phyloP scores from a whole-genome alignment of 78 protist species.

The Planoprotostelium fungivorum region DNA sequence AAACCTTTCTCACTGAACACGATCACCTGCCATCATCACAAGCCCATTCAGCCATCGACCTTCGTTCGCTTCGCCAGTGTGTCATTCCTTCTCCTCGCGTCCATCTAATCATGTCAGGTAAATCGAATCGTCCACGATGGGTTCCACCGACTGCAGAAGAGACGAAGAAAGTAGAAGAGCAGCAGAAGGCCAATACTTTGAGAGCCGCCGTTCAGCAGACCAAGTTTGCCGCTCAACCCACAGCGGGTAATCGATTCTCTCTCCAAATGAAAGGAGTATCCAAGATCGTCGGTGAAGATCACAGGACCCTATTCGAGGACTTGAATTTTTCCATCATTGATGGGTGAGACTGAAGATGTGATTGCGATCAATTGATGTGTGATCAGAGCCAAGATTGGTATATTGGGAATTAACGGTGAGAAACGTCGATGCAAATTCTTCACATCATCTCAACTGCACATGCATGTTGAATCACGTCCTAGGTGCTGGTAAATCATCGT shows the following conservation, averaged over 20 bases:
- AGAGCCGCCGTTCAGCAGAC: background rate
- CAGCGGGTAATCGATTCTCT: background rate
- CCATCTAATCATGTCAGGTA: no score
- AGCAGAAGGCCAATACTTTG: background rate
- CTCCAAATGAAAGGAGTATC: background rate
- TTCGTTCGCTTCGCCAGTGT: no score
- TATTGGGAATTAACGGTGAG: constrained; percentile 51
- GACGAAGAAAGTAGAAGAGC: background rate
- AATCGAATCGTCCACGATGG: background rate
- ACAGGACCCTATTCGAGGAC: background rate
- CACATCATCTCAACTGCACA: no score
- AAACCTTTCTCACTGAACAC: no score
- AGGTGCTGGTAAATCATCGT: constrained; percentile 57
- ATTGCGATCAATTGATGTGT: no score
- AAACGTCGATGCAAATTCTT: background rate
- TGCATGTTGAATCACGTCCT: background rate
- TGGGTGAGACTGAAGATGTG: background rate
- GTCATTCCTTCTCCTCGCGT: no score
- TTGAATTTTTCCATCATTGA: background rate
- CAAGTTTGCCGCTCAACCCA: background rate
- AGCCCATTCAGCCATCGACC: no score
- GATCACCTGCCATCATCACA: no score
- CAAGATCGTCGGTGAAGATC: background rate
- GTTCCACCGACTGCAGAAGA: background rate
- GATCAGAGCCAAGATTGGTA: constrained; percentile 50